Percentiles rank a stretch among this genome's conserved stretches.
phyloP scores from a whole-genome alignment of 352 stramenopile species.

The Globisporangium perplexum region DNA sequence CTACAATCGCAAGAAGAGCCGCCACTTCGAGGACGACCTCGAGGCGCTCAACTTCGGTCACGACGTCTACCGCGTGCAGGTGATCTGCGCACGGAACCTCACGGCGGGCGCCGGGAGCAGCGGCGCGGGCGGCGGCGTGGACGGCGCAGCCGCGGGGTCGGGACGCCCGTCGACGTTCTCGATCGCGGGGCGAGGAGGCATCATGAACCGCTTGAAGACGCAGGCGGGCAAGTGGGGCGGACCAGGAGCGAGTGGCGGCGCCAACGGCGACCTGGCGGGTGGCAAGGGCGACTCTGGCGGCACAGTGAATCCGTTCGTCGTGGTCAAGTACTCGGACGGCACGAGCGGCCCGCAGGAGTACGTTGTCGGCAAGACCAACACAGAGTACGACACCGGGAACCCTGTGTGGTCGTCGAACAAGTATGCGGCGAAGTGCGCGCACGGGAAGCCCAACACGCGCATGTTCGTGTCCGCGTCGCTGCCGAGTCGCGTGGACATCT shows the following conservation, averaged over 20 bases:
- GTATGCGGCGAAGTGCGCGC: conserved; percentile 43
- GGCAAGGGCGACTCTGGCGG: conserved; percentile 12
- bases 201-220: conserved; percentile 72
- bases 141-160: neutral
- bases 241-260: conserved; percentile 16
- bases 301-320: conserved; percentile 56
- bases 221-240: conserved; percentile 52
- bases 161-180: conserved; percentile 46
- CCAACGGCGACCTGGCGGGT: conserved; percentile 9
- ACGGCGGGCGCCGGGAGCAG: conserved; percentile 7
- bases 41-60: conserved; percentile 76
- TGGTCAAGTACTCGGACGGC: conserved; percentile 64
- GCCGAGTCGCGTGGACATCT: conserved; percentile 57
- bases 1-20: conserved; percentile 66
- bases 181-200: conserved; percentile 30
- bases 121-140: neutral
- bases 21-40: conserved; percentile 73
- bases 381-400: conserved; percentile 67
- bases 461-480: conserved; percentile 45
- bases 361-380: conserved; percentile 79
- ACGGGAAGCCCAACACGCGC: conserved; percentile 62
- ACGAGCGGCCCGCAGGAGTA: conserved; percentile 43
- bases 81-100: conserved; percentile 57
- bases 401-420: conserved; percentile 78
- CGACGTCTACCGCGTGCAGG: conserved; percentile 73